Evolutionary conservation across 1,284 basidiomycete species (phyloP).

Genomic region (Neolentinus lepideus): DNA sequence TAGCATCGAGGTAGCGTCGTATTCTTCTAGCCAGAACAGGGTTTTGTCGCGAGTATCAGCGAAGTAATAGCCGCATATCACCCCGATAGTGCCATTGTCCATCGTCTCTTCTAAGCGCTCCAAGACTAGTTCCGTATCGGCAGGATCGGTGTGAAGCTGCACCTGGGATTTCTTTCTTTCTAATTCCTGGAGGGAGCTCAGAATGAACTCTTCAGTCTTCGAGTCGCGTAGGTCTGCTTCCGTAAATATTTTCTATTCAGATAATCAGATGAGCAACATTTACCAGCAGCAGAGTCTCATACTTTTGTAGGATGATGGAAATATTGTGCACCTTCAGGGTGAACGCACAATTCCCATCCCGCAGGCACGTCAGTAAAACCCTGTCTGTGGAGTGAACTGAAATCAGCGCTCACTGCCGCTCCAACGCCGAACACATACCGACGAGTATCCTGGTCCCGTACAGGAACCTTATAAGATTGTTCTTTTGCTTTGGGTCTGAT

Average conservation of each 20-base stretch:
- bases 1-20: background rate
- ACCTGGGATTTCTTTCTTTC: background rate
- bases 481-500: too few relatives aligned
- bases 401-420: too few relatives aligned
- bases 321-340: constrained; percentile 22
- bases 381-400: background rate
- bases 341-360: constrained; percentile 15
- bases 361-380: constrained; percentile 3
- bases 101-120: constrained; percentile 11
- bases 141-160: constrained; percentile 6
- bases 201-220: constrained; percentile 5
- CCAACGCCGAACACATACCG: too few relatives aligned
- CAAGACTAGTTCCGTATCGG: constrained; percentile 16
- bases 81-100: background rate
- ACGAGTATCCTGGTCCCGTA: too few relatives aligned
- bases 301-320: constrained; percentile 17
- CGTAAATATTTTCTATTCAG: constrained; percentile 16
- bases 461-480: too few relatives aligned
- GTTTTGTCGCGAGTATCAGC: background rate
- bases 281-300: background rate
- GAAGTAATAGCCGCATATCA: constrained; percentile 5
- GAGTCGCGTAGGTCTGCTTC: constrained; percentile 18
- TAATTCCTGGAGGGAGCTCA: constrained; percentile 10
- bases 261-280: background rate
- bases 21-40: background rate